phyloP scores from a whole-genome alignment of 73 alveolate genomes.

The Tetrahymena malaccensis region DNA sequence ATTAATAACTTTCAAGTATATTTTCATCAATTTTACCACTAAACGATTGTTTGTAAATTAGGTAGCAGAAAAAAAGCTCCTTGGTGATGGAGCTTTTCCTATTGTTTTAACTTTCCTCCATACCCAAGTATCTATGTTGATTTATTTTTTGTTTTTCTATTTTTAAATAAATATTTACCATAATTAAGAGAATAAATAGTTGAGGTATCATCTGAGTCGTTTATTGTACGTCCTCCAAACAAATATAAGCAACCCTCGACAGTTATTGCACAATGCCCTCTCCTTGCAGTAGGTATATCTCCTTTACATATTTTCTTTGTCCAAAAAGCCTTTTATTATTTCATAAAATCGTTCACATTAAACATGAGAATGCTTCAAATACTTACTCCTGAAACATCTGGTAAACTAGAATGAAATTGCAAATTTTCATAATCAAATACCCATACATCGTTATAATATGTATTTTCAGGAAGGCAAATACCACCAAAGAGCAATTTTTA shows the following conservation, averaged over 20 bases:
- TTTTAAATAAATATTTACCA: background rate
- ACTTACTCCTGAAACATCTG: slow-evolving; percentile 24
- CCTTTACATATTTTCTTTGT: slow-evolving; percentile 30
- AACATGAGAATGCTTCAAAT: too few species aligned
- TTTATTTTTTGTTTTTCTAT: background rate
- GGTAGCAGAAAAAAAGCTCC: slow-evolving; percentile 17
- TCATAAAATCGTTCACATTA: too few species aligned
- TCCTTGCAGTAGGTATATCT: slow-evolving; percentile 25
- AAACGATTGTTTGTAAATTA: slow-evolving; percentile 12
- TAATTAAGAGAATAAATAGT: background rate
- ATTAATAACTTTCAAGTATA: too few species aligned
- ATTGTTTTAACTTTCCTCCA: slow-evolving; percentile 26
- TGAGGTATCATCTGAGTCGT: background rate
- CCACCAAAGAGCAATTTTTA: slow-evolving; percentile 32
- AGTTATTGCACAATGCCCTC: slow-evolving; percentile 35
- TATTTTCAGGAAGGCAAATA: slow-evolving; percentile 32
- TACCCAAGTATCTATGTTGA: background rate
- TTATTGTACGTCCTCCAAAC: slow-evolving; percentile 16
- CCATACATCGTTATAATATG: slow-evolving; percentile 39
- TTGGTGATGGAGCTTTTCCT: slow-evolving; percentile 34
- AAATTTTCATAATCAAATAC: slow-evolving; percentile 20
- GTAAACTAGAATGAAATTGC: slow-evolving; percentile 14
- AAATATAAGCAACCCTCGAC: background rate
- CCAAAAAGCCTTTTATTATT: slow-evolving; percentile 1
- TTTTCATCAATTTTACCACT: background rate